Evolutionary conservation across 345 rosid species (phyloP), one percentile per base, ranked within the genome.

Genomic region (Salix exigua): DNA sequence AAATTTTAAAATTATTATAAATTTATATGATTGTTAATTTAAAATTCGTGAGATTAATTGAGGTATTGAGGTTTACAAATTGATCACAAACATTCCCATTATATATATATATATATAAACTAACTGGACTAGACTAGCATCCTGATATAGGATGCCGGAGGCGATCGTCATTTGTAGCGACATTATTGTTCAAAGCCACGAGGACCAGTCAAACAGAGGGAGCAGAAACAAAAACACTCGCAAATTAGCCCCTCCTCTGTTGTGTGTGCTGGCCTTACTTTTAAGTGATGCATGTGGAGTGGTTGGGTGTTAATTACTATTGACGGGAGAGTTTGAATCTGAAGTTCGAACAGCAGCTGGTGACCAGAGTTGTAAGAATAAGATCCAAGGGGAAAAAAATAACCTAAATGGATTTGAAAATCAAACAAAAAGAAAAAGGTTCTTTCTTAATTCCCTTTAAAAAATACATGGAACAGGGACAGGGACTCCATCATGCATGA

Each of bases 401-500:
- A 71, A 78, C 72, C 71, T 50, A 5, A 25, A 23, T 30, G 14
- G 62, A 75, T 72, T 75, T 77, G 10, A 66, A 77, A 66, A 75
- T 80, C 65, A 78, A 75, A 83, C 46, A 28, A 50, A 35, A 72
- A n/a, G 55, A 74, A 83, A 33, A 63, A 69, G 14, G 42, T 70
- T 62, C 19, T 31, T 77, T 58, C 31, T 76, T 23, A 37, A 65
- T 70, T 8, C 25, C 31, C 21, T 30, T 46, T 68, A 46, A 78
- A 44, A 65, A 60, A n/a, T 64, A 30, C 62, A 63, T 77, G 66
- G 66, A 64, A 61, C 75, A 82, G 79, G 73, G 83, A 64, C 30
- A 75, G 82, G 83, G 88, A 83, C 85, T 85, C 89, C 83, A 78
- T 66, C 85, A 79, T 81, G 86, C 86, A 79, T 60, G 80, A 79